These are phyloP conservation scores for Leccinum disarticulatum DNA, from an alignment of 768 basidiomycete species.

Conservation along the genomic window DNA sequence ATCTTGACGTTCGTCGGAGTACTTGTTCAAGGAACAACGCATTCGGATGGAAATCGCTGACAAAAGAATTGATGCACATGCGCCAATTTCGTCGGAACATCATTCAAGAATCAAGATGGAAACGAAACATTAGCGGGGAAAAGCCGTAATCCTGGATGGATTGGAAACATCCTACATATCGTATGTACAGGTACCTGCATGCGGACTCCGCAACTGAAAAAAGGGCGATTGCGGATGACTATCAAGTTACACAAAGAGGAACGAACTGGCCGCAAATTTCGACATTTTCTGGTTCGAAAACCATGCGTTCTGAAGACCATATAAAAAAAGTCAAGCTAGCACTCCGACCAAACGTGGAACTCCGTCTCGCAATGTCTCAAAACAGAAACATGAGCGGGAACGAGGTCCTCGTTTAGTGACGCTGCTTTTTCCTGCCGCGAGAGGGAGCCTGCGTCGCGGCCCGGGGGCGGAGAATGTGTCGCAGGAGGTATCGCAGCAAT, in stretches of 20 bases:
- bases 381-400: not conserved
- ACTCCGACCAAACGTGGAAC: slow-evolving; percentile 3
- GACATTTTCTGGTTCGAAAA: not conserved
- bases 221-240: not conserved
- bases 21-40: too few relatives aligned
- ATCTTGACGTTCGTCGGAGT: too few relatives aligned
- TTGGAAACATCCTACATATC: not conserved
- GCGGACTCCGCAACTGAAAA: not conserved
- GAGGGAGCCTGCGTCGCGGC: not conserved
- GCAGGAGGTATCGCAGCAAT: slow-evolving; percentile 13
- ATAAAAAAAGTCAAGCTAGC: not conserved
- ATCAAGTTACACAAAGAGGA: not conserved
- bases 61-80: not conserved
- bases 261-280: not conserved
- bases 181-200: not conserved
- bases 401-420: slow-evolving; percentile 15
- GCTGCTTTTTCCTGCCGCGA: slow-evolving; percentile 1
- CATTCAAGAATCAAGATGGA: not conserved
- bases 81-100: not conserved
- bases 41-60: too few relatives aligned
- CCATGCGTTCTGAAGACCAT: not conserved
- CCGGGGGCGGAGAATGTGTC: slow-evolving; percentile 12
- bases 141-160: too few relatives aligned
- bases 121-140: not conserved
- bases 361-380: not conserved